These are phyloP conservation scores for Teunomyces stri DNA, from an alignment of 805 yeast genomes.

Conservation along the genomic window DNA sequence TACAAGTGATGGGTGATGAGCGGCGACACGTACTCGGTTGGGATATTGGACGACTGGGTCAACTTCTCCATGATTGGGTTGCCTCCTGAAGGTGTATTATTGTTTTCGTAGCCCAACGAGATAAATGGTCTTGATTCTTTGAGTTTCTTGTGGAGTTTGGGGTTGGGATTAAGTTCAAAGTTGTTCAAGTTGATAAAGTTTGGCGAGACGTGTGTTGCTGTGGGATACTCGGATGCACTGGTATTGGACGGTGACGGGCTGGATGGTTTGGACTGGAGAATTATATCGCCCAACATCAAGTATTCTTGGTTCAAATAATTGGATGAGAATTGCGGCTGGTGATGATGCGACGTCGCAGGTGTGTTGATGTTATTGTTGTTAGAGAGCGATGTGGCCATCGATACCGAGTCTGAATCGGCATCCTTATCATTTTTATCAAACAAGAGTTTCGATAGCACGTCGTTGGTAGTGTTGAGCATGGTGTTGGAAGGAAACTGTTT, in stretches of 20 bases:
- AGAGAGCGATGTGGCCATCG: conserved; percentile 3
- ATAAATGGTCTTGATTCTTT: conserved; percentile 41
- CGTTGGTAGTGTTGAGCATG: conserved; percentile 20
- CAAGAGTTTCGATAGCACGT: conserved; percentile 14
- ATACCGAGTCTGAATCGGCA: conserved; percentile 12
- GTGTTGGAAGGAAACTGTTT: conserved; percentile 8
- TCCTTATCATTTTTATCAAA: conserved; percentile 13
- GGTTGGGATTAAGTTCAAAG: conserved; percentile 7
- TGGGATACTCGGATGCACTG: conserved; percentile 8
- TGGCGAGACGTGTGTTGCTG: background rate
- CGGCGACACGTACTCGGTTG: conserved; percentile 53
- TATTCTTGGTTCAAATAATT: conserved; percentile 52
- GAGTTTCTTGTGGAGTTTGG: conserved; percentile 6
- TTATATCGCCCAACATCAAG: conserved; percentile 48
- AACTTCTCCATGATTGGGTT: conserved; percentile 6
- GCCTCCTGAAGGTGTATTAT: background rate
- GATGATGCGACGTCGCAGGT: conserved; percentile 6
- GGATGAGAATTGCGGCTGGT: conserved; percentile 30
- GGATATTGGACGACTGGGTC: conserved; percentile 5
- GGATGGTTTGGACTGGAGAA: conserved; percentile 39
- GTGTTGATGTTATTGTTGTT: background rate
- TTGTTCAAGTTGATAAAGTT: conserved; percentile 5
- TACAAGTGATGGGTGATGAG: conserved; percentile 55
- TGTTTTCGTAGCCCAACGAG: conserved; percentile 29
- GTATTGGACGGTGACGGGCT: conserved; percentile 39